Evolutionary conservation across 2,329 filamentous ascomycete genomes (phyloP).

Genomic region (Phyllosticta citriasiana): DNA sequence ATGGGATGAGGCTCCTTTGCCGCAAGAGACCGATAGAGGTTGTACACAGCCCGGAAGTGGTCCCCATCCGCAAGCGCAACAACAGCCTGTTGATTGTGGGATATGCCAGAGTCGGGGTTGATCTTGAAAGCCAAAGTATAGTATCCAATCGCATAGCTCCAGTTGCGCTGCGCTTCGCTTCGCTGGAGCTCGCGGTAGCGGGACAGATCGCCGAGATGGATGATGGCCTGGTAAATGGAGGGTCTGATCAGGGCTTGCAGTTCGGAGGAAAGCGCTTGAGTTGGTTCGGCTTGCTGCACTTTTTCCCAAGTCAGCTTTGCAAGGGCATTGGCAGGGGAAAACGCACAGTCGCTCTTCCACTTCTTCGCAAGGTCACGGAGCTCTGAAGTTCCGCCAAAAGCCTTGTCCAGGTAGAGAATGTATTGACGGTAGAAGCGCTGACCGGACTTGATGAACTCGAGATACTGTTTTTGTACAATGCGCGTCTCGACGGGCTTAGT

Average conservation of each 20-base stretch:
- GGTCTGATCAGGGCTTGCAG: conserved; percentile 50
- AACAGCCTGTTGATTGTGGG: conserved; percentile 85
- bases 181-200: conserved; percentile 72
- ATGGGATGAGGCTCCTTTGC: conserved; percentile 65
- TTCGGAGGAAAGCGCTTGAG: conserved; percentile 29
- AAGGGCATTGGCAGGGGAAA: not conserved
- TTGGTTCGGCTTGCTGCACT: not conserved
- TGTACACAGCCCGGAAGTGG: conserved; percentile 77
- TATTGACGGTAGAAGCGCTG: conserved; percentile 83
- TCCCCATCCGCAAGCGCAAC: conserved; percentile 69
- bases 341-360: conserved; percentile 20
- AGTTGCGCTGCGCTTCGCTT: conserved; percentile 53
- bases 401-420: conserved; percentile 62
- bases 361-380: conserved; percentile 45
- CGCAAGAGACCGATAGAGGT: conserved; percentile 75
- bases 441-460: conserved; percentile 75
- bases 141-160: conserved; percentile 71
- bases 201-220: conserved; percentile 81
- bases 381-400: conserved; percentile 47
- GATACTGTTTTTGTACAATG: conserved; percentile 72
- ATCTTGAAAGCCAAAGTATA: conserved; percentile 75
- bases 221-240: conserved; percentile 73
- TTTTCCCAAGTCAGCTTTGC: not conserved
- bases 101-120: conserved; percentile 66
- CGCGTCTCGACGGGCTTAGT: conserved; percentile 54